Conservation (phyloP, 2,329 filamentous ascomycete species). For the Ascosphaera acerosa region DNA sequence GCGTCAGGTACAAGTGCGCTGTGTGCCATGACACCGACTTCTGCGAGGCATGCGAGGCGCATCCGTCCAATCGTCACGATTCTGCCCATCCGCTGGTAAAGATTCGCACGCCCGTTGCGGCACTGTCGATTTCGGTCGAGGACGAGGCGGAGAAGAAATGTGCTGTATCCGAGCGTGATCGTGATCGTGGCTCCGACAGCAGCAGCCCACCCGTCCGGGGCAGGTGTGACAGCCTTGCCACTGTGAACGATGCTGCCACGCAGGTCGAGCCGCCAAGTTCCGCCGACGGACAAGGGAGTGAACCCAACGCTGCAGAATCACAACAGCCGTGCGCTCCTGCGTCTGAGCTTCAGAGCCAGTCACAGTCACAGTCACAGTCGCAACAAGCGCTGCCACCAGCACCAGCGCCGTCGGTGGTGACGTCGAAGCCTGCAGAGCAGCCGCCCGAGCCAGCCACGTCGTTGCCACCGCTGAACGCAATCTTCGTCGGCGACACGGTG, state of each 20-base stretch:
- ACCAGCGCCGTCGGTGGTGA: no score
- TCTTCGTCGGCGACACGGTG: conserved; percentile 56
- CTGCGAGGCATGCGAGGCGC: conserved; percentile 80
- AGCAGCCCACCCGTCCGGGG: no score
- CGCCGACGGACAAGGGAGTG: no score
- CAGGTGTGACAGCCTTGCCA: no score
- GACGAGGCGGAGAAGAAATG: conserved; percentile 45
- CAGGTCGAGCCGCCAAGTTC: conserved; percentile 50
- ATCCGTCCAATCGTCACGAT: conserved; percentile 66
- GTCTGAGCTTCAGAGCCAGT: no score
- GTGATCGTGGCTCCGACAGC: no score
- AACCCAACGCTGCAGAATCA: conserved; percentile 26
- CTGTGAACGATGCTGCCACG: conserved; percentile 25
- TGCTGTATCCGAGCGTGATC: no score
- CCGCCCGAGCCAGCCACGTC: conserved; percentile 4
- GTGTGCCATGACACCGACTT: conserved; percentile 90
- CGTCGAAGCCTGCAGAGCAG: no score
- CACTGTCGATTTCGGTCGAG: conserved; percentile 64
- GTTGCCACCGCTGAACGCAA: conserved; percentile 27
- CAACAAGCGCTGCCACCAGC: no score
- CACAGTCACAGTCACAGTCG: no score
- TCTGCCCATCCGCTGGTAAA: conserved; percentile 92
- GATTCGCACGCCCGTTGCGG: conserved; percentile 77
- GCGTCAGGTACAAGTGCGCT: conserved; percentile 87
- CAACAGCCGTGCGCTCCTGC: no score